Evolutionary conservation across 2,329 filamentous ascomycete species (phyloP), one percentile per base, ranked within the genome.

Genomic region (Pseudogymnoascus sp.): DNA sequence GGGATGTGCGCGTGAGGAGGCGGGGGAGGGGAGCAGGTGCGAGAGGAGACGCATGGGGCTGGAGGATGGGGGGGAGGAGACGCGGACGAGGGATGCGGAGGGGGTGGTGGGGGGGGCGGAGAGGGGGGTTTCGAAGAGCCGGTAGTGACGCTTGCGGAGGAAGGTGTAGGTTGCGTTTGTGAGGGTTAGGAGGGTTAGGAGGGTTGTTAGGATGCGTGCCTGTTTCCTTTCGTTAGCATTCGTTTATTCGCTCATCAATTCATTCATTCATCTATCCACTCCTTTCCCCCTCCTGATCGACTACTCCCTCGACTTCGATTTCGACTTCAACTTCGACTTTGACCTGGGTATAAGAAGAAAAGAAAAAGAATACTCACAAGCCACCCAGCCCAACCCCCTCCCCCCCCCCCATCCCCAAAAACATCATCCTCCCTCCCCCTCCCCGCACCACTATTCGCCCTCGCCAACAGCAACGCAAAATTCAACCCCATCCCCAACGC

Each of bases 71-170:
- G 89, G 90, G 1, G 91, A 93, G 73, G 96, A 88, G 12, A 97
- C 91, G 60, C 88, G 87, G 5, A 99, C 94, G 66, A 94, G 87
- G 66, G 87, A 89, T 5, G 91, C 94, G 6, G 92, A 97, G 1
- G 92, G 89, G 0, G 94, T 97, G 18, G 84, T 81, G 3, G 89
- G 88, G 23, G 84, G 78, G 60, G 83, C 80, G 63, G 97, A 91
- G 66, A 97, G 88, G 38, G 88, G 85, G 66, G 86, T 87, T 75
- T 96, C 91, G 75, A 99, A 99, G 31, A 99, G 81, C 68, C 94
- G 87, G 77, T 99, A 99, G 70, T 90, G 86, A 65, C 92, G 88
- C 70, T 86, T 91, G 69, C 91, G 87, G 63, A 83, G 84, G 73
- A 96, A 89, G 28, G 92, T 90, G 75, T 92, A 93, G 71, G 88